Base-by-base conservation (phyloP, 805 yeast genomes). In the Lipomyces yamadae region DNA sequence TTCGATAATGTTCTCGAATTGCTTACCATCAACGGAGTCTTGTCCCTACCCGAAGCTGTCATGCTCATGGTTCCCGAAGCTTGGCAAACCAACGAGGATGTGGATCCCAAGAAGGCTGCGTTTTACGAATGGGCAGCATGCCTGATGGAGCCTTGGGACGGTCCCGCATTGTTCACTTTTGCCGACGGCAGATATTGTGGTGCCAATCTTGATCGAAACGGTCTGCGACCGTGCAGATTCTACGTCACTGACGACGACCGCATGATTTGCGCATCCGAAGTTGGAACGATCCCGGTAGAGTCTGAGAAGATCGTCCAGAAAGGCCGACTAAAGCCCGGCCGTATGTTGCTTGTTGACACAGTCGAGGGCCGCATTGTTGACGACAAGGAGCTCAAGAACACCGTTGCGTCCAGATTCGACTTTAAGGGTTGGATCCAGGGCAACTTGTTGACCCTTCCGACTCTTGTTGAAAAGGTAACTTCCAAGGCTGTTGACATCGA, bases 111-210 rank as follows among this genome's bases (percentile, higher is more conserved):
- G 78, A 90, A 93, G 81, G 87, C 85, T 74, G 98, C 98, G 0
- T 94, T 96, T 80, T 94, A 94, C 81, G 98, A 95, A 79, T 94
- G 98, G 98, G 98, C 98, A 58, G 97, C 98, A 11, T 92, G 98
- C 81, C 81, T 94, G 72, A 95, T 95, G 97, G 99, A 94, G 81
- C 98, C 98, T 7, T 94, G 99, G 99, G 99, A 94, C 81, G 99
- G 99, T 72, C 99, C 99, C 24, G 98, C 98, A 45, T 82, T 95
- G 72, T 91, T 94, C 82, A 92, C 97, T 37, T 95, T 94, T 79
- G 94, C 98, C 48, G 98, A 94, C 79, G 98, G 97, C 73, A 86
- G 98, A 74, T 94, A 91, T 84, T 92, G 97, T 81, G 99, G 99
- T 83, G 99, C 99, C 60, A 93, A 93, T 78, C 85, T 95, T 72